phyloP scores from a whole-genome alignment of 1,284 basidiomycete species.

The Trichosporon ovoides region DNA sequence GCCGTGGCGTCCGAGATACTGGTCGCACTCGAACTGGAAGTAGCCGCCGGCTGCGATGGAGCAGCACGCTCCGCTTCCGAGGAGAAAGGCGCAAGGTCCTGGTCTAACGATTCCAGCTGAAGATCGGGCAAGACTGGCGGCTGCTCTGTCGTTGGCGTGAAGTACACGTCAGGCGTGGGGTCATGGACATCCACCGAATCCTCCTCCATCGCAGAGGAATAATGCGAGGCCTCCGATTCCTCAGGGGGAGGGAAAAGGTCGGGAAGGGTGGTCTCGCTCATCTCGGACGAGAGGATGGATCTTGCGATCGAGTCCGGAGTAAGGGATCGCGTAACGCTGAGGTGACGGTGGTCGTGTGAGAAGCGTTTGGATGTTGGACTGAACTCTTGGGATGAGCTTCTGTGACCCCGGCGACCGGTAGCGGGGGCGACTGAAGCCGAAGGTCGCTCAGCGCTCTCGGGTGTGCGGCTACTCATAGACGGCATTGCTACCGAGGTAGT shows the following conservation, averaged over 20 bases:
- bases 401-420: neutral
- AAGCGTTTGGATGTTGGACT: neutral
- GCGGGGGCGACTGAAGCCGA: neutral
- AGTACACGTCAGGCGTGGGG: neutral
- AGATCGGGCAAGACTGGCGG: neutral
- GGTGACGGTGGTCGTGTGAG: neutral
- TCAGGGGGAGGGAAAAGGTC: conserved; percentile 12
- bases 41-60: neutral
- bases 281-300: conserved; percentile 1
- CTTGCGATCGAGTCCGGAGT: neutral
- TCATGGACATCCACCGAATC: neutral
- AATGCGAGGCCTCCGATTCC: conserved; percentile 16
- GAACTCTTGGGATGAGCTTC: neutral
- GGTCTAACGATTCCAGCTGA: neutral
- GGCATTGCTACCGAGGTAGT: neutral
- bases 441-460: neutral
- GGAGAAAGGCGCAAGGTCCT: neutral
- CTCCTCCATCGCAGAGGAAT: conserved; percentile 12
- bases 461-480: neutral
- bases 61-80: neutral
- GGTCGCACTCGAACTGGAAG: no score
- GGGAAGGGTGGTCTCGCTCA: conserved; percentile 18
- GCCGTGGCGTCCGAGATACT: neutral
- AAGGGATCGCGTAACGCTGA: conserved; percentile 1
- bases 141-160: neutral